Base-by-base conservation (phyloP, 2,329 filamentous ascomycete species). In the Didymella segeticola region DNA sequence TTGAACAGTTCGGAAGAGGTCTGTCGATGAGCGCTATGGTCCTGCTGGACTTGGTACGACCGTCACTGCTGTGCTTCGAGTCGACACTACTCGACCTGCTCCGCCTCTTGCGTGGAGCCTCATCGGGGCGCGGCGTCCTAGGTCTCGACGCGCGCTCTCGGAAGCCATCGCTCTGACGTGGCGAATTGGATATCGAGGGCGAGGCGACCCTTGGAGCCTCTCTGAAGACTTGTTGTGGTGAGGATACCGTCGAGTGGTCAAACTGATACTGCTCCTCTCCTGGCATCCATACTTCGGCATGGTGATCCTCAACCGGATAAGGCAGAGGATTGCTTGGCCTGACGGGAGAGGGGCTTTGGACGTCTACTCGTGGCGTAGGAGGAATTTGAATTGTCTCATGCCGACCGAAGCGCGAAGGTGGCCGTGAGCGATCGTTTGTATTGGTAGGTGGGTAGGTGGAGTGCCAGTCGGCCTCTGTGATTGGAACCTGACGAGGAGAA, bases 1-100 rank as follows among this genome's bases (percentile, higher is more conserved):
- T 56, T 90, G 83, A 6, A 87, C 93, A 96, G 2, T 86, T 81
- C 3, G 89, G 71, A 1, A 75, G 51, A 8, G 69, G 68, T 41
- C 50, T 68, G 37, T 68, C 62, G 6, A 67, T 34, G 30, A 66
- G 42, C 8, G 55, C 22, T 14, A 38, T 14, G 6, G 45, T 39
- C 27, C 50, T 62, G 20, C 53, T 42, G 3, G 52, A 43, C 11
- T 68, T 68, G 34, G 54, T 59, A n/a, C 64, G 65, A 11, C 53
- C 61, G 14, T 70, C 68, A 12, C 56, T 23, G 46, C 58, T 64
- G 14, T 59, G 57, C 47, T 69, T 65, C 10, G 70, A 71, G 25
- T 64, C 63, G 17, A 57, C 41, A 39, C 67, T 70, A 53, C 63
- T 66, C 10, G 69, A 70, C 36, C 70, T 60, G 15, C 58, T 48